These are phyloP conservation scores for Stephania cephalantha DNA, from an alignment of 164 flowering plant genomes.

Conservation along the genomic window DNA sequence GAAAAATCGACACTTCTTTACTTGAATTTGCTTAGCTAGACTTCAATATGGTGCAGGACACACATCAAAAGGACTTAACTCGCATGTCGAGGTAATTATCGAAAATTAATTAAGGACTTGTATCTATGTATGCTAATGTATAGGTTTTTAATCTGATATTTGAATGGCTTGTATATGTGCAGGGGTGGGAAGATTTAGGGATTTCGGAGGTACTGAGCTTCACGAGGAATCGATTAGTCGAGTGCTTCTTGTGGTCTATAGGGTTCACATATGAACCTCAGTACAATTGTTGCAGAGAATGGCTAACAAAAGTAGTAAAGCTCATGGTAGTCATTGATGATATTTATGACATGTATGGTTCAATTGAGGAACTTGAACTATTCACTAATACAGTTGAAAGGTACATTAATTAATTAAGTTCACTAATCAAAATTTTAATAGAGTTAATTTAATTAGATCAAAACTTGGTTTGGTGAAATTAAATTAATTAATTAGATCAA, in stretches of 20 bases:
- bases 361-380: constrained; percentile 14
- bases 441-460: not conserved
- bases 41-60: constrained; percentile 10
- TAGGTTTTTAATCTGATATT: no score
- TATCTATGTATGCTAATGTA: no score
- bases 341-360: constrained; percentile 26
- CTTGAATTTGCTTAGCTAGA: constrained; percentile 5
- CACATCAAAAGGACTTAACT: constrained; percentile 23
- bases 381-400: constrained; percentile 12
- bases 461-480: no score
- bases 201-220: not conserved
- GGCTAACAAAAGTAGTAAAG: constrained; percentile 1
- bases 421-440: not conserved
- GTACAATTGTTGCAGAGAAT: not conserved
- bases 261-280: constrained; percentile 5
- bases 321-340: constrained; percentile 24
- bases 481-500: not conserved
- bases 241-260: not conserved
- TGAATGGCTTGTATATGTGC: not conserved
- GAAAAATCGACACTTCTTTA: not conserved
- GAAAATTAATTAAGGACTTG: not conserved
- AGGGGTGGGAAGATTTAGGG: constrained; percentile 14
- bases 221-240: constrained; percentile 11
- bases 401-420: not conserved
- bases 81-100: constrained; percentile 20